phyloP scores from a whole-genome alignment of 1,284 basidiomycete species.

The Heterobasidion occidentale region DNA sequence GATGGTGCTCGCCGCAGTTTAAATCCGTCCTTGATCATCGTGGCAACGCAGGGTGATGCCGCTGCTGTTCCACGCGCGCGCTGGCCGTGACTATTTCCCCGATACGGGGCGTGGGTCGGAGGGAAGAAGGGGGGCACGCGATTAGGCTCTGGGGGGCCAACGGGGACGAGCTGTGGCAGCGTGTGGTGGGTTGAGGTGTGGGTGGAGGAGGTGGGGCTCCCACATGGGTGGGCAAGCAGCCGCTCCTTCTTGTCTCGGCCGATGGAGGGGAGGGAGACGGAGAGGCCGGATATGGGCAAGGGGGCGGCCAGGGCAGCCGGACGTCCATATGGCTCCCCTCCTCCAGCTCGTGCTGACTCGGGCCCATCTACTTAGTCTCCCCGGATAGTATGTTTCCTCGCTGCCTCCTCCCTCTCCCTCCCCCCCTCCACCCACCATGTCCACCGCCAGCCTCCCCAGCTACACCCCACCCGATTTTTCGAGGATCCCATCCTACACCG shows the following conservation, averaged over 20 bases:
- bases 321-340: not conserved
- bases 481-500: conserved; percentile 24
- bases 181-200: not conserved
- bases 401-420: not conserved
- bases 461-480: conserved; percentile 17
- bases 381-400: not conserved
- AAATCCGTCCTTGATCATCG: not conserved
- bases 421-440: conserved; percentile 18
- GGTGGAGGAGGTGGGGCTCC: too few relatives aligned
- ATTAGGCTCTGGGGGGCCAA: not conserved
- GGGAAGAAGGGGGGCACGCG: not conserved
- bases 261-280: not conserved
- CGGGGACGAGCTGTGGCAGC: not conserved
- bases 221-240: too few relatives aligned
- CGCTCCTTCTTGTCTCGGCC: not conserved
- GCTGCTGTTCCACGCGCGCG: not conserved
- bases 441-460: conserved; percentile 24
- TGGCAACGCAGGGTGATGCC: not conserved
- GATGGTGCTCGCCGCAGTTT: not conserved
- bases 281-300: not conserved
- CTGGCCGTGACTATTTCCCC: too few relatives aligned
- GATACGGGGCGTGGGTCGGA: not conserved
- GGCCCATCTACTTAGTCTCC: not conserved
- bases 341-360: not conserved
- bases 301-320: not conserved